Percentiles rank a stretch among this genome's conserved stretches.
Conservation (phyloP, 768 basidiomycete genomes). For the Sarcodon aspratus region DNA sequence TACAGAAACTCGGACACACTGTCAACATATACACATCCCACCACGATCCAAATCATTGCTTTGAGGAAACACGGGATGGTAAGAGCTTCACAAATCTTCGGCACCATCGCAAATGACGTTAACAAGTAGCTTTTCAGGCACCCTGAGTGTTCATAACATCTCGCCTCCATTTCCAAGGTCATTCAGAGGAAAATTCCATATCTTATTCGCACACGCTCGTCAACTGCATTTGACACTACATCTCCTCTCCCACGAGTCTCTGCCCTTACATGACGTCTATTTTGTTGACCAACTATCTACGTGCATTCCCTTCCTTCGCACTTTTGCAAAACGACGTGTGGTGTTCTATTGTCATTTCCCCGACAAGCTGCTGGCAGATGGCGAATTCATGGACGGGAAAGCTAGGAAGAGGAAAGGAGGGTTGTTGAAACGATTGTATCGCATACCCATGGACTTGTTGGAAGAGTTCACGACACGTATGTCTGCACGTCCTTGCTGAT, state of each 20-base stretch:
- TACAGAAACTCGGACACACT: conserved; percentile 74
- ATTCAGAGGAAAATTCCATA: conserved; percentile 71
- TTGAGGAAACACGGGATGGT: conserved; percentile 93
- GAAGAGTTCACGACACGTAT: conserved; percentile 86
- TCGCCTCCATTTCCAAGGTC: conserved; percentile 72
- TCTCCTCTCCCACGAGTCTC: conserved; percentile 39
- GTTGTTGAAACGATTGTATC: conserved; percentile 65
- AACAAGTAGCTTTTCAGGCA: conserved; percentile 37
- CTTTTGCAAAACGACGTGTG: conserved; percentile 59
- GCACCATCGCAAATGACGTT: background rate
- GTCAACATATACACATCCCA: conserved; percentile 91
- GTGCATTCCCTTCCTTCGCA: conserved; percentile 73
- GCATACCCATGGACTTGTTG: conserved; percentile 80
- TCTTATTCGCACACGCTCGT: conserved; percentile 79
- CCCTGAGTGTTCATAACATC: conserved; percentile 64
- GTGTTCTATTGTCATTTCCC: conserved; percentile 99
- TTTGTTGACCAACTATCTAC: conserved; percentile 95
- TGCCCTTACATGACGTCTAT: conserved; percentile 62
- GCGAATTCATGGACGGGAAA: conserved; percentile 48
- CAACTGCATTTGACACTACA: conserved; percentile 73
- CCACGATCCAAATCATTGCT: conserved; percentile 80
- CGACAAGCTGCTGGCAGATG: conserved; percentile 80
- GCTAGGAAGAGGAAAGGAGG: conserved; percentile 24
- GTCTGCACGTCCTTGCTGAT: conserved; percentile 12
- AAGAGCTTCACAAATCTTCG: conserved; percentile 8